phyloP scores from a whole-genome alignment of 2,329 filamentous ascomycete species.

The Paradendryphiella salina region DNA sequence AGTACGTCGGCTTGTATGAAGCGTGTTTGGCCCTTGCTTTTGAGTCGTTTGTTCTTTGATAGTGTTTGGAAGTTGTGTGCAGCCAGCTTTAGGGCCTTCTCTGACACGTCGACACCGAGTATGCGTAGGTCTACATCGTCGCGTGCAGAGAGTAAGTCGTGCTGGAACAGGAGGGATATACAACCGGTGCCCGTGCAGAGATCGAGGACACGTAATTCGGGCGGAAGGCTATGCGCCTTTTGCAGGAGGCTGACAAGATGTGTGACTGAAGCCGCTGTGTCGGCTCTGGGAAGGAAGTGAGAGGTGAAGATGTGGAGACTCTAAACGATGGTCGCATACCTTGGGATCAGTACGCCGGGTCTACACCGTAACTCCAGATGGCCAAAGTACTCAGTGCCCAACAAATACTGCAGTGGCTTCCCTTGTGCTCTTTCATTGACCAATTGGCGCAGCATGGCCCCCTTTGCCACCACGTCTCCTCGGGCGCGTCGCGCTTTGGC shows the following conservation, averaged over 20 bases:
- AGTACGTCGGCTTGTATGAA: slow-evolving; percentile 56
- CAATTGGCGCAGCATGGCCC: slow-evolving; percentile 30
- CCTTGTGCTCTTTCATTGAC: slow-evolving; percentile 57
- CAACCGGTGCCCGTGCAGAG: slow-evolving; percentile 91
- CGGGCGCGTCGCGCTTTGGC: slow-evolving; percentile 25
- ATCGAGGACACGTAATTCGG: slow-evolving; percentile 69
- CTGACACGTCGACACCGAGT: slow-evolving; percentile 75
- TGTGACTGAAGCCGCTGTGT: slow-evolving; percentile 50
- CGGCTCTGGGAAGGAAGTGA: slow-evolving; percentile 45
- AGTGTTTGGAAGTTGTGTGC: slow-evolving; percentile 61
- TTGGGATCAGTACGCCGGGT: slow-evolving; percentile 81
- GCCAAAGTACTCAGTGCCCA: slow-evolving; percentile 88
- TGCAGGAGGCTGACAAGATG: slow-evolving; percentile 38
- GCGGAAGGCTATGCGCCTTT: slow-evolving; percentile 24
- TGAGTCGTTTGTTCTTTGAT: slow-evolving; percentile 13
- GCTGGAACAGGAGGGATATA: slow-evolving; percentile 76
- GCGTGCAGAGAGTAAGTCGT: slow-evolving; percentile 55
- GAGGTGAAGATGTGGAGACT: not conserved
- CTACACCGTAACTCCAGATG: slow-evolving; percentile 75
- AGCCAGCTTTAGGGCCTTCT: slow-evolving; percentile 66
- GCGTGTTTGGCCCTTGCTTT: slow-evolving; percentile 38
- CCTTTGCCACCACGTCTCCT: slow-evolving; percentile 23
- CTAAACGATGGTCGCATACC: slow-evolving; percentile 50
- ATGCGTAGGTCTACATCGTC: slow-evolving; percentile 52
- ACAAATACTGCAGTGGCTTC: slow-evolving; percentile 83